Base-by-base conservation (phyloP, 495 filamentous ascomycete genomes). In the Penicillium canariense region DNA sequence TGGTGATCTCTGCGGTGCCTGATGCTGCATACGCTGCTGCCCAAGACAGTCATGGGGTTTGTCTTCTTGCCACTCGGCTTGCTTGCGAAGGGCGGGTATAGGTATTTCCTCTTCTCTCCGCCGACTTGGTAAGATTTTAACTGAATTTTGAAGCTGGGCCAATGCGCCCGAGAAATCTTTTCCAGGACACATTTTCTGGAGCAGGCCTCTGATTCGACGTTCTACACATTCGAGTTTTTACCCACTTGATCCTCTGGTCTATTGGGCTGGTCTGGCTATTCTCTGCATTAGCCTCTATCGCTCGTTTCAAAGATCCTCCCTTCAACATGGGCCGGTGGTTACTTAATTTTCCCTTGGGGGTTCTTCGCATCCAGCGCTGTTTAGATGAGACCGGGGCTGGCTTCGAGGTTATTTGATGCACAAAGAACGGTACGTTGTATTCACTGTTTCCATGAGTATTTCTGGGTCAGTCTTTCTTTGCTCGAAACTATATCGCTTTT, bases 271-370 rank as follows among this genome's bases (percentile, higher is more conserved):
- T 85, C 0, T 87, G 85, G 84, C 67, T 87, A 0, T 78, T 82
- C 59, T 80, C 87, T 47, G 85, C 83, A 8, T 50, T 68, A 2
- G 67, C 63, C 0, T 63, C 71, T 1, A 67, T 74, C n/a, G 51
- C 50, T 0, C 51, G 60, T 4, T 76, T 32, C 9, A 71, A 61
- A 45, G 73, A 56, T 11, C 85, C 87, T 44, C 82, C 84, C 0
- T 87, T 87, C 63, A 86, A 86, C 49, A 80, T 86, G 60, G 84
- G 84, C 1, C 87, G 84, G 83, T 87, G 84, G 84, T 79, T 77
- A 4, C 86, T 87, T 46, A 83, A 76, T 2, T 87, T 87, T 48
- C 84, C 84, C 0, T 55, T 85, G 22, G 82, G 79, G 26, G 79
- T n/a, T 79, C n/a, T 83, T 78, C 58, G 72, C 82, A 0, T 59